Evolutionary conservation across 306 rosid species (phyloP), one percentile per base, ranked within the genome.

Genomic region (Prinsepia uniflora): DNA sequence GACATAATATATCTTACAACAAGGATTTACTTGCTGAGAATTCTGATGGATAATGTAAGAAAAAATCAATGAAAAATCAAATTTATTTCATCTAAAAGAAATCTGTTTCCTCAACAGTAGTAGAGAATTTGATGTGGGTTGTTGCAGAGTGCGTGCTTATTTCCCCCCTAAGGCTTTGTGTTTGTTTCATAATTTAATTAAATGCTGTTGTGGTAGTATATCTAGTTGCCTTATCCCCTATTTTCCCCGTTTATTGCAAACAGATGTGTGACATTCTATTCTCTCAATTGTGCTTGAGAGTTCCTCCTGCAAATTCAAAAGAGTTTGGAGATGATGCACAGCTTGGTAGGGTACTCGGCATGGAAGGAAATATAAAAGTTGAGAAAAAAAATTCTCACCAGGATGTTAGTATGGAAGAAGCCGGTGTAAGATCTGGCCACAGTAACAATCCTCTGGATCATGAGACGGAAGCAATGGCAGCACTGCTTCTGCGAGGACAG

Each of bases 211-310:
- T 62, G 48, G 17, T 6, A 10, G 18, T 49, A 48, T 58, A 12
- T 75, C 5, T 40, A 48, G 20, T 17, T 22, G 14, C 55, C 69
- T 57, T 8, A 46, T 8, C 39, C 45, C 18, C n/a, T 56, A 3
- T 39, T 34, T 59, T 59, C 15, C 47, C 48, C 75, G 46, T 67
- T 72, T 52, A 62, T 76, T 78, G 48, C 76, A 55, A 70, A 81
- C 97, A 95, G 99, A 95, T 91, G 97, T 91, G 99, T 80, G 96
- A 89, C 85, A 86, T 95, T 67, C 84, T 95, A 39, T 91, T 95
- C 84, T 95, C 99, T 65, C 99, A 91, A 77, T 77, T 91, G 87
- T 89, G 97, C 84, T 81, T 95, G 77, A 89, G 90, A 86, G 91
- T 88, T 79, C 96, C 96, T 53, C 84, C 85, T 52, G 79, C 87